Evolutionary conservation across 768 basidiomycete genomes (phyloP), one percentile per base, ranked within the genome.

Genomic region (Macrolepiota dolichaula): DNA sequence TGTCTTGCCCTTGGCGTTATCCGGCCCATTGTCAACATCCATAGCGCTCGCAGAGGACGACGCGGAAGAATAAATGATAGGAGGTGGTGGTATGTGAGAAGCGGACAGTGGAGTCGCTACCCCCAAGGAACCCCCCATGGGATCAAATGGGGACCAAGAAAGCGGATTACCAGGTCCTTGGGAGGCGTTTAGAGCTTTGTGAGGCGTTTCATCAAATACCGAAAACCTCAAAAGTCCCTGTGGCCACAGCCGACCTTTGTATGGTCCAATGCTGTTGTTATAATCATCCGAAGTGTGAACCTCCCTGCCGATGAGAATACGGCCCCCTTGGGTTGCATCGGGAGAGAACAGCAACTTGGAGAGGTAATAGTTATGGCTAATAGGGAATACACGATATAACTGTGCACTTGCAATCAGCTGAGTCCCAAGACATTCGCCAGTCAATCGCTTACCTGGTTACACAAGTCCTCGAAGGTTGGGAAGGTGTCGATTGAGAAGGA

Each of bases 331-430:
- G 15, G 75, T 74, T n/a, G 81, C 77, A 62, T 86, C 79, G 4
- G 86, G 86, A 46, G 85, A 86, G 72, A 92, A 91, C 19, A 91
- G 73, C 52, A 93, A 80, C 61, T 81, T 85, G 52, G 85, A 85
- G 58, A 91, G 74, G 76, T 81, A 84, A 73, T 82, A 88, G 58
- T 73, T 78, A 60, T 81, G 75, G 68, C 78, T 80, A 52, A 87
- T 79, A 65, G 85, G 83, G 69, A 92, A 91, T 61, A 91, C 77
- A 64, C 87, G 86, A 71, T 79, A 82, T 62, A 92, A 82, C 91
- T 92, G 65, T 25, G 59, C 47, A 63, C 17, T 59, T 74, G 70
- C 71, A 71, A 72, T 67, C 19, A 44, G 19, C 29, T 44, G 62
- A 50, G 32, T 42, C 59, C 12, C 24, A 24, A 58, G 32, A 27